Evolutionary conservation across 345 rosid genomes (phyloP), one percentile per base, ranked within the genome.

Genomic region (Toxicodendron radicans): DNA sequence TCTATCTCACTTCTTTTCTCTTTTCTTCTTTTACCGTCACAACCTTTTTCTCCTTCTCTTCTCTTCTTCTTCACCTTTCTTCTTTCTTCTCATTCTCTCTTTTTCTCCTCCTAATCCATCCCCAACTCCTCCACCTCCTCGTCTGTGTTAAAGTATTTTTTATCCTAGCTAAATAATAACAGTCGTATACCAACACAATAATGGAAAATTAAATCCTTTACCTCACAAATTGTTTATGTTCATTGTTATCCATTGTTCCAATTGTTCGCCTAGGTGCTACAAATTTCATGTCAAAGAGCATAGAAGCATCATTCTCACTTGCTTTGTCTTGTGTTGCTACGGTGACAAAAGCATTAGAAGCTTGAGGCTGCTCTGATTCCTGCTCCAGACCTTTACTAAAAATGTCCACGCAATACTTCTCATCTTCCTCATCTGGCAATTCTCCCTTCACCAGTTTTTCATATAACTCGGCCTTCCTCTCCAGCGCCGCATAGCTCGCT

Each of bases 331-430:
- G 80, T 5, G 73, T 46, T 7, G 81, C 78, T 72, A 71, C 86
- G 12, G 86, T 33, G 27, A 71, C 54, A 65, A 76, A 79, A 51
- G 41, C 24, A 53, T 64, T 79, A 24, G 27, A 46, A 3, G 67
- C 73, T 30, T 65, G 87, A 38, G 43, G 73, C 65, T 51, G 76
- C 70, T 66, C 72, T n/a, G 80, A 72, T 32, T 80, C 89, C 33
- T 70, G 82, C 71, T 91, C 87, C n/a, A 74, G 0, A n/a, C 93
- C 91, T 77, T 90, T 95, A 62, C 75, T 88, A 75, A 86, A 89
- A 81, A 91, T 91, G 76, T 93, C 97, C n/a, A 93, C 98, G 82
- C 98, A 87, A 66, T 93, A 91, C 83, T 91, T 95, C 85, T 93
- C 97, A 2, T 82, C 96, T 78, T 93, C 96, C 78, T 95, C 99